These are phyloP conservation scores for Periconia sp. DNA, from an alignment of 2,329 filamentous ascomycete species.

Conservation along the genomic window DNA sequence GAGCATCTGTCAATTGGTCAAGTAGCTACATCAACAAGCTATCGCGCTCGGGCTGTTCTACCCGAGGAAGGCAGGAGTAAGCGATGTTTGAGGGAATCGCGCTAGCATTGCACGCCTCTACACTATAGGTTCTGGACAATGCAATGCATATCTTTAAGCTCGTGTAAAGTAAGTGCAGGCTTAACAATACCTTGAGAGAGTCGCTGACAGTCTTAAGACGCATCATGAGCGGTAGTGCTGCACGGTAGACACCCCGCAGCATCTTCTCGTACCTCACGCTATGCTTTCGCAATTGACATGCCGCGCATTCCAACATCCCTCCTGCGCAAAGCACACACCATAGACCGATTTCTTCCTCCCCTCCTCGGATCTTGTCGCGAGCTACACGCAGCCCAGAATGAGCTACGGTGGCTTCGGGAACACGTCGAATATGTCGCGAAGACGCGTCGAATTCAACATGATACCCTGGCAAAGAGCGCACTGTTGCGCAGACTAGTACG, in stretches of 20 bases:
- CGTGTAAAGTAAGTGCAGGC: too few species aligned
- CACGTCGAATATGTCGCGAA: slow-evolving; percentile 50
- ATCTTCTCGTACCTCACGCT: slow-evolving; percentile 1
- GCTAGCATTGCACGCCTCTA: too few species aligned
- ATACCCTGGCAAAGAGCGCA: slow-evolving; percentile 21
- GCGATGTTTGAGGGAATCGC: too few species aligned
- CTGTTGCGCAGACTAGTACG: slow-evolving; percentile 32
- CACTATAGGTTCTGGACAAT: too few species aligned
- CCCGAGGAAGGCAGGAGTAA: too few species aligned
- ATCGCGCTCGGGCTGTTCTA: too few species aligned
- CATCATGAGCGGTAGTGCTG: too few species aligned
- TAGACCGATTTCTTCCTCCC: slow-evolving; percentile 63
- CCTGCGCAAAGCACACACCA: slow-evolving; percentile 59
- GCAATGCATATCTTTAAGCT: too few species aligned
- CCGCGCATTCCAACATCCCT: slow-evolving; percentile 68
- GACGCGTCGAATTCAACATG: slow-evolving; percentile 25
- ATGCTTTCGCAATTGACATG: slow-evolving; percentile 32
- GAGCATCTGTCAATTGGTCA: too few species aligned
- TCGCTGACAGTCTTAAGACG: too few species aligned
- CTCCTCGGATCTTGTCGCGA: slow-evolving; percentile 70
- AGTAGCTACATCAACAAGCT: too few species aligned
- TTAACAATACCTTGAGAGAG: too few species aligned
- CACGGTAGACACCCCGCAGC: background rate
- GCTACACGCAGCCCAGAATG: slow-evolving; percentile 67
- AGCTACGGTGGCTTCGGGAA: slow-evolving; percentile 75